Base-by-base conservation (phyloP, 768 basidiomycete genomes). In the Tulasnella sp. region DNA sequence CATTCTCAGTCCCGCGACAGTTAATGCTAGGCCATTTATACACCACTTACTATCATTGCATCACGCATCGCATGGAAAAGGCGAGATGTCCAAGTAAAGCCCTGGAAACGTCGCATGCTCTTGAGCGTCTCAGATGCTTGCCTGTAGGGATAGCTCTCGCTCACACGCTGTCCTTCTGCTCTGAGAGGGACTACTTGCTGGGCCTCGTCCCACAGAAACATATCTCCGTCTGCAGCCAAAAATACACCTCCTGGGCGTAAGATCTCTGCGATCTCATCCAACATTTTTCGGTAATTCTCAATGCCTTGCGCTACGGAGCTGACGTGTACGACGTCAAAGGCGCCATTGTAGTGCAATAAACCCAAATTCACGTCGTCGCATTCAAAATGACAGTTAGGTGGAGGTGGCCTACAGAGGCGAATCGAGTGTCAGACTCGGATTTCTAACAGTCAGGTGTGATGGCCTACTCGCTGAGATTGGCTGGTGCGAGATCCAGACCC, bases 361-460 rank as follows among this genome's bases (percentile, higher is more conserved):
- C 79, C 79, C 20, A 80, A 69, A 46, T 80, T 80, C 16, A 48
- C 79, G 41, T 80, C 79, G 48, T 80, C 79, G 72, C 72, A 74
- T 73, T 80, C 79, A 31, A 80, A 80, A n/a, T 24, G 72, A 24
- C 79, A 80, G 28, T 80, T 80, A 5, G 58, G 42, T 22, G 79
- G 79, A 42, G 79, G 79, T 14, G 42, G 4, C 34, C 79, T 80
- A 60, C 2, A 22, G 48, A 5, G 64, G n/a, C 6, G 12, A 37
- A 69, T 6, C 11, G 12, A 16, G 16, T 8, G 24, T 60, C 14
- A 75, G 28, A 12, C n/a, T 11, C 54, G 14, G 46, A 18, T 28
- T 58, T 37, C 14, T 24, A 41, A 50, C 4, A 34, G 46, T 1
- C 75, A 1, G 20, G 3, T 22, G 18, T 14, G 60, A 11, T 24